Evolutionary conservation across 2,329 filamentous ascomycete genomes (phyloP).

Genomic region (Clarireedia homoeocarpa): DNA sequence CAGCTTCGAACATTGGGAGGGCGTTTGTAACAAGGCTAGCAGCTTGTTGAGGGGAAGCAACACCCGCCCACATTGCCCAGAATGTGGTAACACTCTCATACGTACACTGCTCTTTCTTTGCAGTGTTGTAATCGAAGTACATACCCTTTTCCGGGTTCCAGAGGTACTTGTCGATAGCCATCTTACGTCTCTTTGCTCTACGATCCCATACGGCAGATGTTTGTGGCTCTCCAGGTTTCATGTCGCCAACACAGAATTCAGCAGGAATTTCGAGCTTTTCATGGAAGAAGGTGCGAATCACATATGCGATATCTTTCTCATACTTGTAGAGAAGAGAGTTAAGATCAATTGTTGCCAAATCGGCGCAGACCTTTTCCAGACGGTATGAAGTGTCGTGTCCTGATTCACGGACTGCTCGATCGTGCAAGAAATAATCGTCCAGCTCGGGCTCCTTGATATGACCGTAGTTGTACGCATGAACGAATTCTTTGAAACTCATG

Average conservation of each 20-base stretch:
- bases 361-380: conserved; percentile 76
- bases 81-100: conserved; percentile 94
- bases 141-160: conserved; percentile 91
- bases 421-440: conserved; percentile 92
- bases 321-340: conserved; percentile 97
- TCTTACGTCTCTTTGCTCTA: conserved; percentile 74
- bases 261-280: conserved; percentile 75
- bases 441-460: conserved; percentile 75
- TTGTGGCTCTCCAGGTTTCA: conserved; percentile 62
- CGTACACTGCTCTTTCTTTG: conserved; percentile 66
- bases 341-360: conserved; percentile 87
- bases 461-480: conserved; percentile 77
- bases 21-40: conserved; percentile 71
- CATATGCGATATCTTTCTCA: conserved; percentile 83
- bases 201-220: conserved; percentile 87
- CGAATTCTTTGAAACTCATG: conserved; percentile 77
- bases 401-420: conserved; percentile 90
- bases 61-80: conserved; percentile 95
- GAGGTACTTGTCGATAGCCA: conserved; percentile 82
- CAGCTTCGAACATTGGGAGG: conserved; percentile 79
- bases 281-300: conserved; percentile 75
- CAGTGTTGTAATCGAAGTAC: conserved; percentile 96
- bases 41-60: conserved; percentile 81
- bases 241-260: conserved; percentile 68
- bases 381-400: conserved; percentile 96